Evolutionary conservation across 2,329 filamentous ascomycete species (phyloP).

Genomic region (Cercospora sp.): DNA sequence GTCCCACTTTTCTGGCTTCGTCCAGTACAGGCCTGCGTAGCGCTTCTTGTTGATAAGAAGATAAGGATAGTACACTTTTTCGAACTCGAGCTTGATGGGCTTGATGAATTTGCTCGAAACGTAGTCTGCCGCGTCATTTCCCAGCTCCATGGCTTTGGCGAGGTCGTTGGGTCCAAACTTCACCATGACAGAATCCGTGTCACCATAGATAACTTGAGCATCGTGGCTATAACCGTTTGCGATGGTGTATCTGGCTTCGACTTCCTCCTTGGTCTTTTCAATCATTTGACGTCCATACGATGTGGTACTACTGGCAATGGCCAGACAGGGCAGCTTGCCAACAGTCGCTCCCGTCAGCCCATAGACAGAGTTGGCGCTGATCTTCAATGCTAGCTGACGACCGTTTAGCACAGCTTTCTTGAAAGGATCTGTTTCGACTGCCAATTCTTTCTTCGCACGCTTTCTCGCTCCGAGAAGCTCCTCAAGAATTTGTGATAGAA

Average conservation of each 20-base stretch:
- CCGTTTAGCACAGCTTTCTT: conserved; percentile 97
- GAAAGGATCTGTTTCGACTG: conserved; percentile 87
- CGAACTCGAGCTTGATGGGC: conserved; percentile 98
- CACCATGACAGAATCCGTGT: conserved; percentile 99
- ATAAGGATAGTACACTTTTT: conserved; percentile 98
- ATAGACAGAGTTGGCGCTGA: conserved; percentile 97
- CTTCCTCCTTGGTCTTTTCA: conserved; percentile 94
- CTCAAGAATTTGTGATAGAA: conserved; percentile 92
- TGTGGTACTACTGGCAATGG: conserved; percentile 94
- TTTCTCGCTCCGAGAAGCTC: conserved; percentile 91
- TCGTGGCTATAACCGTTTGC: conserved; percentile 94
- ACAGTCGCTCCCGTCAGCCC: conserved; percentile 94
- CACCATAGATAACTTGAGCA: conserved; percentile 96
- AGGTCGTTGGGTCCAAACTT: conserved; percentile 93
- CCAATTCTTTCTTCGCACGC: conserved; percentile 86
- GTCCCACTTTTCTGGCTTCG: conserved; percentile 88
- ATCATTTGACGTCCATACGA: conserved; percentile 99
- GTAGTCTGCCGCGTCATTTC: conserved; percentile 84
- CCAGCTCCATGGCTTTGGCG: conserved; percentile 86
- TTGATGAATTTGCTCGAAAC: conserved; percentile 93
- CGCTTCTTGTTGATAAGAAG: conserved; percentile 99
- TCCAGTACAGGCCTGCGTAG: conserved; percentile 98
- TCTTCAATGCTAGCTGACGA: conserved; percentile 91
- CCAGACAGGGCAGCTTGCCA: conserved; percentile 90
- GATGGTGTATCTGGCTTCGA: conserved; percentile 84